These are phyloP conservation scores for Yarrowia alimentaria DNA, from an alignment of 805 yeast genomes.

Conservation along the genomic window DNA sequence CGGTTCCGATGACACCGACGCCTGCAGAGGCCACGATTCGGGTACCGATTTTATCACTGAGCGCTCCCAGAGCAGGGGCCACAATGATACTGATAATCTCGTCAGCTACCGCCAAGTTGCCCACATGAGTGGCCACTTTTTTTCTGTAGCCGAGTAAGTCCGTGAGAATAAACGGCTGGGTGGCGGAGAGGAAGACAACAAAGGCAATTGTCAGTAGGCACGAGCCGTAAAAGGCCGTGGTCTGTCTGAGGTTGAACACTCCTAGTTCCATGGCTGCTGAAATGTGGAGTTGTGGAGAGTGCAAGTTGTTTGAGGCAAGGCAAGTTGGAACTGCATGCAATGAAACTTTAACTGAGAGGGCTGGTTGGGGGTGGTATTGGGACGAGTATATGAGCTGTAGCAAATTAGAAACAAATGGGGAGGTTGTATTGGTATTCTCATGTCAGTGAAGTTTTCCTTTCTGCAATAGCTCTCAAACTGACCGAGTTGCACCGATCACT, in stretches of 20 bases:
- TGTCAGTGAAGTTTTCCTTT: too few species aligned
- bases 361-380: too few species aligned
- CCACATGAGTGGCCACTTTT: conserved; percentile 46
- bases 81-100: conserved; percentile 53
- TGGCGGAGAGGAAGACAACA: conserved; percentile 46
- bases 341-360: too few species aligned
- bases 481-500: too few species aligned
- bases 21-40: conserved; percentile 52
- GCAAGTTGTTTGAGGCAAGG: background rate
- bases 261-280: conserved; percentile 14
- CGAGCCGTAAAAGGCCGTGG: conserved; percentile 23
- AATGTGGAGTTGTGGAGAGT: too few species aligned
- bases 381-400: too few species aligned
- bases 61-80: conserved; percentile 63
- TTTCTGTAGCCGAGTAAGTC: conserved; percentile 41
- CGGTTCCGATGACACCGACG: conserved; percentile 47
- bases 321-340: background rate
- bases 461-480: too few species aligned
- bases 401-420: too few species aligned
- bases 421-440: too few species aligned
- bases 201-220: conserved; percentile 46
- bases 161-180: conserved; percentile 48
- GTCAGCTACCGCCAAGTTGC: conserved; percentile 55
- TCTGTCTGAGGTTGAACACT: conserved; percentile 18
- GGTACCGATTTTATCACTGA: conserved; percentile 63